Conservation (phyloP, 2,329 filamentous ascomycete species). For the Colletotrichum sidae region DNA sequence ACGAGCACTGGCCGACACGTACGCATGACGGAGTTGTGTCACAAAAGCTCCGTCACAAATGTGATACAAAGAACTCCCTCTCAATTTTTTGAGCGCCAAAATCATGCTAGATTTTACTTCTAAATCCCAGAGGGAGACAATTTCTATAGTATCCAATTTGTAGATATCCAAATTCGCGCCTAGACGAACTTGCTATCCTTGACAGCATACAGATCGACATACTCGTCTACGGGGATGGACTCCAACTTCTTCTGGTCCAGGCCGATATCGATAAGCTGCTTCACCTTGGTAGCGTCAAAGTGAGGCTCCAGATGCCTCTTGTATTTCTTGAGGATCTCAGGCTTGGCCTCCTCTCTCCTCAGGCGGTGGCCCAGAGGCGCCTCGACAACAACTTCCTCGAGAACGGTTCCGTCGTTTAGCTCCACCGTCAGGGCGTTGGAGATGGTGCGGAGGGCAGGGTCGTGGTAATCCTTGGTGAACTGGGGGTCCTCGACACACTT, state of each 20-base stretch:
- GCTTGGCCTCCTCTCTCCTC: slow-evolving; percentile 95
- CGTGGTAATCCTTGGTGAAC: slow-evolving; percentile 96
- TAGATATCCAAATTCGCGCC: slow-evolving; percentile 1
- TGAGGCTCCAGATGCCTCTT: slow-evolving; percentile 90
- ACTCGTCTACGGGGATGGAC: slow-evolving; percentile 87
- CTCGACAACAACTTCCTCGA: slow-evolving; percentile 92
- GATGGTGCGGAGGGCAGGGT: slow-evolving; percentile 93
- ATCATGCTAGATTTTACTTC: slow-evolving; percentile 15
- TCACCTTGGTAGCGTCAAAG: slow-evolving; percentile 80
- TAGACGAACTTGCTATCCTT: slow-evolving; percentile 72
- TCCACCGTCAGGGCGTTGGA: slow-evolving; percentile 96
- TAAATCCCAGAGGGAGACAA: slow-evolving; percentile 16
- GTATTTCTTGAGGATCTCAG: slow-evolving; percentile 95
- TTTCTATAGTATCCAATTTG: slow-evolving; percentile 28
- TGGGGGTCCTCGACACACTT: slow-evolving; percentile 95
- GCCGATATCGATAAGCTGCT: slow-evolving; percentile 85
- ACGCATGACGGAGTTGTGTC: background rate
- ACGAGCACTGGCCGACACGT: slow-evolving; percentile 2
- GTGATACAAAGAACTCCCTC: background rate
- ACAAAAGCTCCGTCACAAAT: slow-evolving; percentile 2
- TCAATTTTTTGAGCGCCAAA: slow-evolving; percentile 2
- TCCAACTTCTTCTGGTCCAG: slow-evolving; percentile 82
- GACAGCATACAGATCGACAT: slow-evolving; percentile 84
- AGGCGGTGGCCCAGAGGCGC: slow-evolving; percentile 93
- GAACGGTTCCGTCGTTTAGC: slow-evolving; percentile 91